Base-by-base conservation (phyloP, 2,329 filamentous ascomycete species). In the Helotiales sp. region DNA sequence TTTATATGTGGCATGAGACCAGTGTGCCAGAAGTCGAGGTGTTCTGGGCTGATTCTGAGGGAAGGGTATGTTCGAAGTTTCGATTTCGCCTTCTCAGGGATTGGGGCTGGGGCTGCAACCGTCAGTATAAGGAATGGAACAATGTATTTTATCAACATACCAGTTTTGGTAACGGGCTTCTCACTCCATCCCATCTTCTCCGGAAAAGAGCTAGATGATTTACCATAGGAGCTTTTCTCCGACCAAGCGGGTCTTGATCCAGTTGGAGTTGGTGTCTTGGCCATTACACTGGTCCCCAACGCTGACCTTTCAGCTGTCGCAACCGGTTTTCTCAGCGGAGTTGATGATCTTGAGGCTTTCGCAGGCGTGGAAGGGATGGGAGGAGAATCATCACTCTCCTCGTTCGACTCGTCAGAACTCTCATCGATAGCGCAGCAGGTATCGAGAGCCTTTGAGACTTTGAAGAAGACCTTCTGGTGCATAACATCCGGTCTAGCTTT, bases 1-100 rank as follows among this genome's bases (percentile, higher is more conserved):
- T 91, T 89, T 60, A 93, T 83, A 59, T 90, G 86, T 1, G 87
- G 87, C 77, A 91, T 89, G 56, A 91, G 74, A 2, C 81, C 80
- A 1, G 77, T 79, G 65, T 92, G 88, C 89, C 89, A 93, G 61
- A 86, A 82, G 33, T 90, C 84, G 2, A 91, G 76, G 2, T 85
- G 78, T 10, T 86, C 83, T 2, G 83, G 79, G 0, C 85, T 75
- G 0, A 87, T 74, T 0, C 79, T 73, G 0, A 85, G 79, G 52
- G 86, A 81, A 0, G 84, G 83, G 61, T 85, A 88, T 2, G 86
- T 76, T 33, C 82, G 80, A 50, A 81, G 73, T 58, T 84, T 85
- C 19, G 67, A 63, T 48, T 70, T 70, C 1, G 62, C 46, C 30
- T 64, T 66, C 44, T 63, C 57, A n/a, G 62, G 33, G 31, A 59